A percentile compares a stretch with the other conserved stretches of the same genome.
These are phyloP conservation scores for Neonectria sp. DNA, from an alignment of 2,329 filamentous ascomycete species.

Conservation along the genomic window DNA sequence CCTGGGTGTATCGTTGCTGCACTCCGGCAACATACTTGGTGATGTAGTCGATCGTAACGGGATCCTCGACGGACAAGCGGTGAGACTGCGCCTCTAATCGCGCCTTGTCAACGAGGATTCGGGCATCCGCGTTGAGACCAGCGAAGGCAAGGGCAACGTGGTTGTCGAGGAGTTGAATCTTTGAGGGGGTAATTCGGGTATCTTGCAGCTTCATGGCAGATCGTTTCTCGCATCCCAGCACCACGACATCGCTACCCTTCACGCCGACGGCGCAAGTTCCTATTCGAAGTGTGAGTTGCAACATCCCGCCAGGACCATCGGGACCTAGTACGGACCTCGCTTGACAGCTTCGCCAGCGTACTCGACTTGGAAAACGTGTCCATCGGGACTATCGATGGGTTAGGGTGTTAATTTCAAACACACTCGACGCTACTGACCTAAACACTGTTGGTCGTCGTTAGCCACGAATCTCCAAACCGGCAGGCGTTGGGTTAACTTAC, in stretches of 20 bases:
- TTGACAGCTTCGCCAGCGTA: slow-evolving; percentile 99
- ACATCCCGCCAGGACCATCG: slow-evolving; percentile 11
- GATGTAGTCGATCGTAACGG: slow-evolving; percentile 98
- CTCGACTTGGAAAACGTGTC: slow-evolving; percentile 99
- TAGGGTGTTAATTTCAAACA: slow-evolving; percentile 52
- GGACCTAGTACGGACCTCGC: slow-evolving; percentile 75
- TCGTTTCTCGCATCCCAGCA: slow-evolving; percentile 97
- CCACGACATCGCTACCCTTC: slow-evolving; percentile 94
- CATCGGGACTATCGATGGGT: slow-evolving; percentile 85
- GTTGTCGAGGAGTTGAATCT: slow-evolving; percentile 95
- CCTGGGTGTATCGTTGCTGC: slow-evolving; percentile 99
- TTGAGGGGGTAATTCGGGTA: slow-evolving; percentile 98
- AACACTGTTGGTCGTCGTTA: slow-evolving; percentile 79
- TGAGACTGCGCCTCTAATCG: slow-evolving; percentile 97
- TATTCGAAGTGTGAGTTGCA: slow-evolving; percentile 55
- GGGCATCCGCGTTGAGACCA: slow-evolving; percentile 96
- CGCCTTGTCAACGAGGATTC: slow-evolving; percentile 98
- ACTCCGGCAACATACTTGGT: slow-evolving; percentile 99
- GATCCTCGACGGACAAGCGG: slow-evolving; percentile 96
- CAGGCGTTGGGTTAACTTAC: slow-evolving; percentile 69
- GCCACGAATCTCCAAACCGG: slow-evolving; percentile 53
- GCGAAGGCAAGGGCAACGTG: slow-evolving; percentile 98
- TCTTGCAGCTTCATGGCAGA: slow-evolving; percentile 99
- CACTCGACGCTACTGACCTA: slow-evolving; percentile 69
- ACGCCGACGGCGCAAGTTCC: slow-evolving; percentile 98